phyloP scores from a whole-genome alignment of 768 basidiomycete species.

The Gloeophyllum trabeum region DNA sequence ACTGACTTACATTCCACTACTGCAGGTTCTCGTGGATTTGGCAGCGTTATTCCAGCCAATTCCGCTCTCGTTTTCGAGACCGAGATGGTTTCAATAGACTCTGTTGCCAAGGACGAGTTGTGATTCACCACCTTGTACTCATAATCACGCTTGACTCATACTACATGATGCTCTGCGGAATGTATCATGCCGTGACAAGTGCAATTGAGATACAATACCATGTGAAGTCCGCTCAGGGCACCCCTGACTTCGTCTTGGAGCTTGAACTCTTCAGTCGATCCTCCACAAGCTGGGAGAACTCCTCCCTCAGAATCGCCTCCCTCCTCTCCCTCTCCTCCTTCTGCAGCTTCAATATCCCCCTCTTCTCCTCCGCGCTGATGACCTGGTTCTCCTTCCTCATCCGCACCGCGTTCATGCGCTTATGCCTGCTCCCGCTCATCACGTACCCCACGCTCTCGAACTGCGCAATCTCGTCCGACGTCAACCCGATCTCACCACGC shows the following conservation, averaged over 20 bases:
- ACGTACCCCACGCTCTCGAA: slow-evolving; percentile 92
- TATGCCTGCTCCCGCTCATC: slow-evolving; percentile 92
- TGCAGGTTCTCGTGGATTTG: slow-evolving; percentile 65
- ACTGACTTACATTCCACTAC: not conserved
- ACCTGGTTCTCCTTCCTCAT: slow-evolving; percentile 99
- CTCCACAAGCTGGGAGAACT: slow-evolving; percentile 75
- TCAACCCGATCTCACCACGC: slow-evolving; percentile 95
- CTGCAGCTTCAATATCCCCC: slow-evolving; percentile 90
- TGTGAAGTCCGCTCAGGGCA: no score
- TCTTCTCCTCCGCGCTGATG: slow-evolving; percentile 96
- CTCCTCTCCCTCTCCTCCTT: slow-evolving; percentile 88
- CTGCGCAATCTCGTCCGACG: slow-evolving; percentile 74
- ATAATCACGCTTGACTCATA: no score
- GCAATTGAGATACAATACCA: no score
- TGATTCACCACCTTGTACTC: no score
- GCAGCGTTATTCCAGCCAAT: slow-evolving; percentile 64
- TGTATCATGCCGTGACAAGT: no score
- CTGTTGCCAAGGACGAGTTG: no score
- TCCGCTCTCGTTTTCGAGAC: slow-evolving; percentile 81
- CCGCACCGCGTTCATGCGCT: slow-evolving; percentile 97
- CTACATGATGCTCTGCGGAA: no score
- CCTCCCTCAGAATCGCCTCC: slow-evolving; percentile 81
- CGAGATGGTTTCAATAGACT: slow-evolving; percentile 60
- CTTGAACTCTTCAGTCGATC: slow-evolving; percentile 62
- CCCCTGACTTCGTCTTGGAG: no score